Evolutionary conservation across 139 green algal genomes (phyloP).

Genomic region (Coelastrella sp.): DNA sequence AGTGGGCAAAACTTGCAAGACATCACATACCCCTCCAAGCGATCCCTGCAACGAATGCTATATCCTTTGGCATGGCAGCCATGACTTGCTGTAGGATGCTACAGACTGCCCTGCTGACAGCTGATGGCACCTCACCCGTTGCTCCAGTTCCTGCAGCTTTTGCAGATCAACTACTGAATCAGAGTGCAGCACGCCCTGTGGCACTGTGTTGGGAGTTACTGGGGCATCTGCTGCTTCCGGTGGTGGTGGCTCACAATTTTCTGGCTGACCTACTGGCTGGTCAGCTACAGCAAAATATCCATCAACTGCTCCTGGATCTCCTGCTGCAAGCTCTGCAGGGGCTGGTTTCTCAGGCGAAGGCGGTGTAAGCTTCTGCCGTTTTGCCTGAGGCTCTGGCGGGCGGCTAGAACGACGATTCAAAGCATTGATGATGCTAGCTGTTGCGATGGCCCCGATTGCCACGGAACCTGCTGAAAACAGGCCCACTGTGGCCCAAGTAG

Average conservation of each 20-base stretch:
- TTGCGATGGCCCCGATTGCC: constrained; percentile 30
- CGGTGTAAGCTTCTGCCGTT: constrained; percentile 30
- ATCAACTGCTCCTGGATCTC: background rate
- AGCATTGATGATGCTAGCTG: constrained; percentile 23
- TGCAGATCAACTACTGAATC: constrained; percentile 42
- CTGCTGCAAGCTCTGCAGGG: background rate
- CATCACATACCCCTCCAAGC: too few species aligned
- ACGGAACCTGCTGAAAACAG: constrained; percentile 29
- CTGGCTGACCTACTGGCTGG: background rate
- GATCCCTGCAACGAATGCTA: too few species aligned
- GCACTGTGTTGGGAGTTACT: background rate
- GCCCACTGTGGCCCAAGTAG: constrained; percentile 28
- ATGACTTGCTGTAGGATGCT: background rate
- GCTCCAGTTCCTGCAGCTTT: constrained; percentile 48
- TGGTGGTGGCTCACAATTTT: background rate
- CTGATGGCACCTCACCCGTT: constrained; percentile 15
- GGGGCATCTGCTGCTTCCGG: background rate
- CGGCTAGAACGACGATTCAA: background rate
- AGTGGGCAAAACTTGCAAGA: too few species aligned
- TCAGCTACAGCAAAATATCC: background rate
- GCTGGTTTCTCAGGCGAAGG: background rate
- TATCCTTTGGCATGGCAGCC: background rate
- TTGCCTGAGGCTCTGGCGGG: background rate
- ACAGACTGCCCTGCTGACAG: background rate
- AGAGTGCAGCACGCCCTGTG: background rate